Percentiles rank a stretch among this genome's conserved stretches.
phyloP scores from a whole-genome alignment of 2,329 filamentous ascomycete species.

The Aureobasidium melanogenum region DNA sequence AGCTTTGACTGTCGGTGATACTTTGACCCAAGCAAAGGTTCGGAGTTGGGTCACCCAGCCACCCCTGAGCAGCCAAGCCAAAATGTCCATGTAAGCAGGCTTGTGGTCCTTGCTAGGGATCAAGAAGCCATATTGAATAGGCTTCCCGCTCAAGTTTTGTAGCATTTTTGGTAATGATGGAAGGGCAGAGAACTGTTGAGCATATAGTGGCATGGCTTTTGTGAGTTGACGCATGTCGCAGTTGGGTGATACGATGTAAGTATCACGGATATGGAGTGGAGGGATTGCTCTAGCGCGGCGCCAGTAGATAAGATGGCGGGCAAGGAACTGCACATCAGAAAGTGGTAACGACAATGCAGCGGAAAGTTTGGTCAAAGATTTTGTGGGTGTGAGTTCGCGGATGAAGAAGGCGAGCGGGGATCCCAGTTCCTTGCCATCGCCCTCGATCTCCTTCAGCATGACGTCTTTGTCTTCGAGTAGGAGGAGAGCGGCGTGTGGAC shows the following conservation, averaged over 20 bases:
- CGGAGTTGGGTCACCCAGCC: conserved; percentile 92
- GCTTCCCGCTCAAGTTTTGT: conserved; percentile 68
- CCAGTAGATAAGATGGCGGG: conserved; percentile 93
- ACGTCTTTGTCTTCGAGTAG: conserved; percentile 76
- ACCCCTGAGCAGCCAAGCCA: conserved; percentile 86
- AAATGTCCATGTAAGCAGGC: conserved; percentile 76
- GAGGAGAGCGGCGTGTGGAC: conserved; percentile 79
- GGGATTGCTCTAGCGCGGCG: conserved; percentile 84
- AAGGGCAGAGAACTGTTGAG: conserved; percentile 70
- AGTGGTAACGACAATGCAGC: conserved; percentile 64
- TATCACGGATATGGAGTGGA: conserved; percentile 79
- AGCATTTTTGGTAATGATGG: conserved; percentile 81
- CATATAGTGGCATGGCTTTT: conserved; percentile 62
- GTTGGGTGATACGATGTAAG: conserved; percentile 86
- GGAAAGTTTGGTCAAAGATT: conserved; percentile 63
- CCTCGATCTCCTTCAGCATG: conserved; percentile 59
- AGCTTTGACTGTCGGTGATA: conserved; percentile 16
- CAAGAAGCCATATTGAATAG: conserved; percentile 72
- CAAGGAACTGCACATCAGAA: conserved; percentile 74
- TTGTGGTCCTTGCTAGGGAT: conserved; percentile 84
- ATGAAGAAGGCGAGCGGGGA: conserved; percentile 68
- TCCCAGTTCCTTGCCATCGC: conserved; percentile 66
- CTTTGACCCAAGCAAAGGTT: conserved; percentile 71
- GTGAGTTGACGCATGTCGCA: conserved; percentile 67
- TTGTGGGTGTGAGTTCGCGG: conserved; percentile 50